phyloP scores from a whole-genome alignment of 2,329 filamentous ascomycete species.

The Aspergillus phoenicis region DNA sequence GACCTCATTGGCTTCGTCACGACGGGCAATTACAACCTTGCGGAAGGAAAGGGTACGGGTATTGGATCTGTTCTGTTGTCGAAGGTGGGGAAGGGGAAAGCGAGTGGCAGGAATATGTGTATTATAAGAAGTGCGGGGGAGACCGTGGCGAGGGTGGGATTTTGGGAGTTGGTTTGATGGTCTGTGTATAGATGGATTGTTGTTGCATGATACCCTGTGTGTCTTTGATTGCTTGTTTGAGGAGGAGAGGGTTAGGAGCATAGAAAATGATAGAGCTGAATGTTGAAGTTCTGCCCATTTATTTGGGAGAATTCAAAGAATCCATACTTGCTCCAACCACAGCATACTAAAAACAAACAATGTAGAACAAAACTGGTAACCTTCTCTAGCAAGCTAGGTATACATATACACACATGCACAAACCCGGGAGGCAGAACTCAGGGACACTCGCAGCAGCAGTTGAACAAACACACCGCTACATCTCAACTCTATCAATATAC shows the following conservation, averaged over 20 bases:
- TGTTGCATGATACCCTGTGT: conserved; percentile 9
- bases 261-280: not conserved
- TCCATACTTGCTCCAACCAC: not conserved
- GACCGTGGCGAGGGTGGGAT: conserved; percentile 73
- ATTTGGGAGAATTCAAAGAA: too few relatives aligned
- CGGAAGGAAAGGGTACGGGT: conserved; percentile 72
- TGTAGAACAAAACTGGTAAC: conserved; percentile 8
- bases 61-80: conserved; percentile 70
- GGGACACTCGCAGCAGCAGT: not conserved
- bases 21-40: conserved; percentile 78
- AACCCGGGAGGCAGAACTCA: not conserved
- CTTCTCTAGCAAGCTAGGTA: conserved; percentile 16
- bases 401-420: conserved; percentile 26
- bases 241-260: conserved; percentile 1
- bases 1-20: conserved; percentile 92
- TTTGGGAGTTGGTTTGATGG: conserved; percentile 69
- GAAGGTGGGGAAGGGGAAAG: conserved; percentile 50
- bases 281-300: too few relatives aligned
- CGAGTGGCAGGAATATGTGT: conserved; percentile 52
- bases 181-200: not conserved
- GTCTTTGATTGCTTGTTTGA: not conserved
- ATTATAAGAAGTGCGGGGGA: conserved; percentile 82
- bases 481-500: not conserved
- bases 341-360: not conserved
- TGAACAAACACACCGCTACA: not conserved